phyloP scores from a whole-genome alignment of 257 asterid genomes.

The Parsonsia alboflavescens region DNA sequence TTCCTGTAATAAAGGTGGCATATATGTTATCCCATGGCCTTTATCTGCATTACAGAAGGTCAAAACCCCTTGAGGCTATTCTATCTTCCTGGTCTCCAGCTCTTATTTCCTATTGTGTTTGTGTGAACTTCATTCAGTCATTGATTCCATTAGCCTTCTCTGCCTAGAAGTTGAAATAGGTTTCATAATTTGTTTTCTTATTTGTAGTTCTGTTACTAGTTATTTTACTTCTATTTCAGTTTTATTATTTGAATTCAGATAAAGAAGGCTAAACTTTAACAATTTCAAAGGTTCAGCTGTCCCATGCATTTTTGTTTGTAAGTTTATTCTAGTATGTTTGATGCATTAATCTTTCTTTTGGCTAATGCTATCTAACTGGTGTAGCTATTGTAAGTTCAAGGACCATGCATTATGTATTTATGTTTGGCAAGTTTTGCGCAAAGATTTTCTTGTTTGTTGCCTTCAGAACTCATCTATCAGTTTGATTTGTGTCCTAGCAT shows the following conservation, averaged over 20 bases:
- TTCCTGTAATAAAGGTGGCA: not conserved
- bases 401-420: not conserved
- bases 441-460: not conserved
- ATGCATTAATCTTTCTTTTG: not conserved
- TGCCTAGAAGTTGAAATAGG: not conserved
- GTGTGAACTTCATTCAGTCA: not conserved
- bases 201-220: not conserved
- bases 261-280: not conserved
- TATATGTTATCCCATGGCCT: not conserved
- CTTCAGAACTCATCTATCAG: not conserved
- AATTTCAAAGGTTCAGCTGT: not conserved
- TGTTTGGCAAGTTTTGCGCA: not conserved
- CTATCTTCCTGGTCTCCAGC: not conserved
- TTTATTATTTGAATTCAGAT: not conserved
- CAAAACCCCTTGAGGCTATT: not conserved
- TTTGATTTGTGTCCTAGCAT: not conserved
- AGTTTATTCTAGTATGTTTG: not conserved
- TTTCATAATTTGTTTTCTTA: not conserved
- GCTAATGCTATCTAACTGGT: not conserved
- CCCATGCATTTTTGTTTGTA: not conserved
- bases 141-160: not conserved
- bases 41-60: not conserved
- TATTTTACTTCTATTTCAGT: constrained; percentile 3
- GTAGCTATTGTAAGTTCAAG: not conserved
- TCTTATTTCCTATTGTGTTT: not conserved